Percentiles rank a stretch among this genome's conserved stretches.
phyloP scores from a whole-genome alignment of 352 stramenopile species.

The Phytophthora hibernalis region DNA sequence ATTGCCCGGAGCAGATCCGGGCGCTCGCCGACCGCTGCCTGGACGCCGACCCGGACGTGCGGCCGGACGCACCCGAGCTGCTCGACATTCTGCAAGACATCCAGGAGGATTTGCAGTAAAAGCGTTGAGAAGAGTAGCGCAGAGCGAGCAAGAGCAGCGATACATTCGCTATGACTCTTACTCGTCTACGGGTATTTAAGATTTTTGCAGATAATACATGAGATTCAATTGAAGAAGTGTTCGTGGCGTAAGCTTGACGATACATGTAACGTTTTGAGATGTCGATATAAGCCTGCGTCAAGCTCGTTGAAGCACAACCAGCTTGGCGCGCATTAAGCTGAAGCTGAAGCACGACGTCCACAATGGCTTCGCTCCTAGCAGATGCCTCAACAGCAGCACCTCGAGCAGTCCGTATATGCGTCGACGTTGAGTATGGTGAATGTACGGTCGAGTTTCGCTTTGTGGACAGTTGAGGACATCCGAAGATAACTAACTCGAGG shows the following conservation, averaged over 20 bases:
- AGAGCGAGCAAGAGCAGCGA: slow-evolving; percentile 21
- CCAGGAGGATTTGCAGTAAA: slow-evolving; percentile 45
- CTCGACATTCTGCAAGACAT: slow-evolving; percentile 38
- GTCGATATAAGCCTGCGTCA: neutral
- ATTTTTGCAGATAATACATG: slow-evolving; percentile 31
- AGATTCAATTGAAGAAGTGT: slow-evolving; percentile 10
- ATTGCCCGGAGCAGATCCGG: slow-evolving; percentile 58
- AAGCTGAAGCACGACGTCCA: slow-evolving; percentile 14
- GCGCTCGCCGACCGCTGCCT: slow-evolving; percentile 73
- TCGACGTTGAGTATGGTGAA: neutral
- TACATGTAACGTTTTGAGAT: slow-evolving; percentile 3
- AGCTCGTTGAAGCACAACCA: slow-evolving; percentile 12
- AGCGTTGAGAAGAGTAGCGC: slow-evolving; percentile 24
- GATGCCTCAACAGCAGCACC: slow-evolving; percentile 23
- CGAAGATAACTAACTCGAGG: neutral
- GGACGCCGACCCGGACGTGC: slow-evolving; percentile 66
- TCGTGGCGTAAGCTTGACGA: neutral
- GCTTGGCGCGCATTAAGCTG: neutral
- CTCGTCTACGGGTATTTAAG: slow-evolving; percentile 42
- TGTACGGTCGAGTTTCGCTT: neutral
- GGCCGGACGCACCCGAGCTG: slow-evolving; percentile 59
- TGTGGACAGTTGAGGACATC: neutral
- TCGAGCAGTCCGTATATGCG: neutral
- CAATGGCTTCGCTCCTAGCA: slow-evolving; percentile 32
- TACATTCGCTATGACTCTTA: slow-evolving; percentile 22